phyloP scores from a whole-genome alignment of 805 yeast species.

The Hanseniaspora lindneri region DNA sequence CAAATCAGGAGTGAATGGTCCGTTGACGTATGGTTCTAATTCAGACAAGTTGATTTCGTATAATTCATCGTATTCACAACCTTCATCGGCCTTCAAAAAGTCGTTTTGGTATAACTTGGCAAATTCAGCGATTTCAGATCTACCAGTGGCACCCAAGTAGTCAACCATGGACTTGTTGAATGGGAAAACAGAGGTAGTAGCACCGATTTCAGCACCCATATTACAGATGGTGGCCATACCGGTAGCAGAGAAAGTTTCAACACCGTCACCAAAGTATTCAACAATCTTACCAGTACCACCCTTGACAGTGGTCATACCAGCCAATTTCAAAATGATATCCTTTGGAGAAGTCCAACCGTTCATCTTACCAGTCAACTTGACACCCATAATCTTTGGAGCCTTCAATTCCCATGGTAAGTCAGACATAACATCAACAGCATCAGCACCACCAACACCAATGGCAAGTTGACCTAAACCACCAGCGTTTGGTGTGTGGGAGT shows the following conservation, averaged over 20 bases:
- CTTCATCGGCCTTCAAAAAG: conserved; percentile 75
- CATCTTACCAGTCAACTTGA: conserved; percentile 81
- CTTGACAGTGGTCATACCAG: conserved; percentile 89
- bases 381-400: conserved; percentile 94
- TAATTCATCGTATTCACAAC: conserved; percentile 86
- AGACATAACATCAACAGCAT: conserved; percentile 94
- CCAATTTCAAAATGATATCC: conserved; percentile 84
- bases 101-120: conserved; percentile 59
- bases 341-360: conserved; percentile 96
- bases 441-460: conserved; percentile 99
- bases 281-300: conserved; percentile 97
- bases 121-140: conserved; percentile 72
- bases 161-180: conserved; percentile 81
- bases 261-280: conserved; percentile 95
- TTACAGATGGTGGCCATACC: conserved; percentile 99
- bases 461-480: conserved; percentile 98
- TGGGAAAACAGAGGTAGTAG: conserved; percentile 96
- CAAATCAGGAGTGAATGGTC: conserved; percentile 97
- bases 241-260: conserved; percentile 81
- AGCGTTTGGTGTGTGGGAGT: conserved; percentile 95
- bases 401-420: conserved; percentile 93
- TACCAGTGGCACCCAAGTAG: conserved; percentile 75
- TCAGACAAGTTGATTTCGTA: conserved; percentile 80
- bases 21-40: conserved; percentile 91
- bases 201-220: conserved; percentile 99